Evolutionary conservation across 441 rosid genomes (phyloP), one percentile per base, ranked within the genome.

Genomic region (Flueggea neowawraea): DNA sequence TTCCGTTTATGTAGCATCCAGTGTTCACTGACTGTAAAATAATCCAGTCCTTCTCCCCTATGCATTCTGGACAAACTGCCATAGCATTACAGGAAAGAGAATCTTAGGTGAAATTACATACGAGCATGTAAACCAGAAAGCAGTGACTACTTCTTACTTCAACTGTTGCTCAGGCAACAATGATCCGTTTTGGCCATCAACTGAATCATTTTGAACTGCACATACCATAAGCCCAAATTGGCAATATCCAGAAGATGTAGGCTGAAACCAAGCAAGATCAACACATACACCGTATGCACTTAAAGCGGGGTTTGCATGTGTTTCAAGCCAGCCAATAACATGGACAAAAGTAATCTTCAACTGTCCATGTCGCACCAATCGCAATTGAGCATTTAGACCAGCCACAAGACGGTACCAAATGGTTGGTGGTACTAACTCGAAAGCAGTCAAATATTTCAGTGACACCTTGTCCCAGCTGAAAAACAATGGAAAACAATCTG

Each of bases 381-480:
- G 97, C 67, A 92, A 69, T 73, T 90, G 98, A 57, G 95, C 95
- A 87, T 90, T 95, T 74, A 95, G 80, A 82, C 99, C 99, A 69
- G 98, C 95, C 77, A 86, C 94, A 81, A 92, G 80, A 39, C 97
- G 88, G 57, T 90, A 92, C 97, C 99, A 92, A 51, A 84, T 84
- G 33, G 98, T 95, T 17, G 99, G 94, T 8, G 97, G 84, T 67
- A 87, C 86, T 45, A 79, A 73, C 99, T 95, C 84, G 64, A 70
- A 69, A 54, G 60, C 60, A 73, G 61, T 63, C n/a, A 59, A 66
- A 55, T 68, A 72, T 44, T 58, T 63, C 55, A 36, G 17, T 48
- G 65, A 54, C 17, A 53, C 43, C 45, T 33, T 43, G 69, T 61
- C 70, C 47, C 61, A 9, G 65, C 60, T 58, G 66, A 50, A 36